Evolutionary conservation across 1,284 basidiomycete species (phyloP).

Genomic region (Marasmius oreades): DNA sequence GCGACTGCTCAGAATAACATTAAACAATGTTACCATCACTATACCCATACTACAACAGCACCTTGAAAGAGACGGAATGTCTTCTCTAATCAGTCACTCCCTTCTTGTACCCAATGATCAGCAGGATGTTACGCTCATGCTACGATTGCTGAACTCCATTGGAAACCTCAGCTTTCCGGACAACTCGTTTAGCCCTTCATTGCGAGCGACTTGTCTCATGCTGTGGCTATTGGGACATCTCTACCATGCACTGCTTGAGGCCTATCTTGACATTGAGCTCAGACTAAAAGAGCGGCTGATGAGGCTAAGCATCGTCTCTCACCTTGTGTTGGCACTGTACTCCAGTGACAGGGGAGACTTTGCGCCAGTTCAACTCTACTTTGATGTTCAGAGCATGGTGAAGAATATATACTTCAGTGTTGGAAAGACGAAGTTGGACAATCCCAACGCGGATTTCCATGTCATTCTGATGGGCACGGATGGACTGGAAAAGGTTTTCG

Average conservation of each 20-base stretch:
- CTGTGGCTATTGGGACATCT: constrained; percentile 23
- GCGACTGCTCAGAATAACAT: constrained; percentile 19
- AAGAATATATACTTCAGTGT: constrained; percentile 36
- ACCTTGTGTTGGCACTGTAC: constrained; percentile 22
- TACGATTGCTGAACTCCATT: constrained; percentile 24
- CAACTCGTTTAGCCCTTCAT: constrained; percentile 14
- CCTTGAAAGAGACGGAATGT: constrained; percentile 12
- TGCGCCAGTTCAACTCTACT: constrained; percentile 27
- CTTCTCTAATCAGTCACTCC: constrained; percentile 14
- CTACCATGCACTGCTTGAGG: constrained; percentile 24
- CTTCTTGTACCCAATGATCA: constrained; percentile 30
- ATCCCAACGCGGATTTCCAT: constrained; percentile 27
- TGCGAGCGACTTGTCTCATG: constrained; percentile 16
- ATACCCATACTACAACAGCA: constrained; percentile 21
- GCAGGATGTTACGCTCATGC: constrained; percentile 29
- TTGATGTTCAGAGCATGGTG: constrained; percentile 34
- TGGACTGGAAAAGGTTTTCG: constrained; percentile 31
- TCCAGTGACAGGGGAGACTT: constrained; percentile 15
- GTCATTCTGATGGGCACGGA: constrained; percentile 36
- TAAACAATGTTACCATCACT: constrained; percentile 24
- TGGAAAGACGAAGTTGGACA: constrained; percentile 32
- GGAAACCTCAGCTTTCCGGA: constrained; percentile 21
- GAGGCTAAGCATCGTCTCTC: constrained; percentile 31
- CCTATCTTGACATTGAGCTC: constrained; percentile 31
- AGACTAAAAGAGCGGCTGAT: constrained; percentile 31